A percentile compares a stretch with the other conserved stretches of the same genome.
Evolutionary conservation across 129 eudicot genomes (phyloP).

Genomic region (Pseudognaphalium luteoalbum): DNA sequence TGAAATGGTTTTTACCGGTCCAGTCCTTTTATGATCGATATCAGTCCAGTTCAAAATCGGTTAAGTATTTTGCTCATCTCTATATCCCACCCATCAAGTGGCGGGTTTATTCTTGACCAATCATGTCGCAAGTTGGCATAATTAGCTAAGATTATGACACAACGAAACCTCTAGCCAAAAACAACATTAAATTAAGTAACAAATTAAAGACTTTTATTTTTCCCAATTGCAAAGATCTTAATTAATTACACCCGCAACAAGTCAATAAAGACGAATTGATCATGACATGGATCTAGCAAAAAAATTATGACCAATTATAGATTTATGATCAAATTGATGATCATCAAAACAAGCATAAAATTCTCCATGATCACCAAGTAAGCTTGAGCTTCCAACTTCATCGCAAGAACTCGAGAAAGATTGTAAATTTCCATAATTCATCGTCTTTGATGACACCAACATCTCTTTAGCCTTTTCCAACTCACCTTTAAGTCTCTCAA

Average conservation of each 20-base stretch:
- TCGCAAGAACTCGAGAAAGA: constrained; percentile 47
- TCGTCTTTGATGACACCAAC: constrained; percentile 38
- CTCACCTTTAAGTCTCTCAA: constrained; percentile 49
- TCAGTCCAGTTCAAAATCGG: too few species aligned
- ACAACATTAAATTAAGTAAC: not conserved
- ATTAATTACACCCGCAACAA: constrained; percentile 23
- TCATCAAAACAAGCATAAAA: constrained; percentile 41
- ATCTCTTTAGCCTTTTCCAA: constrained; percentile 43
- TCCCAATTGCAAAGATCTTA: constrained; percentile 14
- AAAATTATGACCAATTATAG: constrained; percentile 37
- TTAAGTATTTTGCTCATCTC: too few species aligned
- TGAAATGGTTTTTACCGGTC: too few species aligned
- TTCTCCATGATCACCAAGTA: constrained; percentile 41
- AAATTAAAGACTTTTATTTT: constrained; percentile 27
- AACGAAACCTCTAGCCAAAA: constrained; percentile 2
- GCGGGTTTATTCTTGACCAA: constrained; percentile 14
- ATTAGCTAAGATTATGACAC: not conserved
- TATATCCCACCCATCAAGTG: not conserved
- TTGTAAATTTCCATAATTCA: constrained; percentile 34
- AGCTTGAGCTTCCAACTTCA: constrained; percentile 51
- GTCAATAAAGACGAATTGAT: not conserved
- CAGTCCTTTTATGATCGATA: too few species aligned
- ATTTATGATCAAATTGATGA: constrained; percentile 38
- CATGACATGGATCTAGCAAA: constrained; percentile 38
- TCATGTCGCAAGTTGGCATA: constrained; percentile 6